Base-by-base conservation (phyloP, 192 early-diverging fungal genomes). In the Nowakowskiella sp. region DNA sequence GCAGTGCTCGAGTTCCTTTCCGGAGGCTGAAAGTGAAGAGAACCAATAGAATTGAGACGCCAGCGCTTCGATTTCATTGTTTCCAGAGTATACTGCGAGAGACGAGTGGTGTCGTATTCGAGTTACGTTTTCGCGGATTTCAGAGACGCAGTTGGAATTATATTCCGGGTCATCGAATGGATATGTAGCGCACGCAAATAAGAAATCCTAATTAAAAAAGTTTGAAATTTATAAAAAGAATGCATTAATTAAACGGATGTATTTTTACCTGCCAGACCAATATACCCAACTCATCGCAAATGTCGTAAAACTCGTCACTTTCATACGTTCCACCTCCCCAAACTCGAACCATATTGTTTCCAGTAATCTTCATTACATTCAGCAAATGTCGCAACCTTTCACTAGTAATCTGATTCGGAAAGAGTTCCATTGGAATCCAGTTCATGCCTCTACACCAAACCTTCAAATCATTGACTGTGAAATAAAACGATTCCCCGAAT, bases 261-360 rank as follows among this genome's bases (percentile, higher is more conserved):
- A n/a, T n/a, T n/a, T n/a, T n/a, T n/a, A n/a, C n/a, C n/a, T 74
- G 71, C 80, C 80, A 82, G 4, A 82, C 72, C 47, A 82, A 61
- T 9, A 82, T 36, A 1, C 80, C 80, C 10, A 77, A 42, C 27
- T 77, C 68, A 52, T 77, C 69, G 27, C 76, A 80, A 0, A 67
- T 1, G 31, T 62, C 36, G 31, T 82, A 82, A 29, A 82, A 74
- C 5, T 63, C 64, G 54, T 74, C 65, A 4, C 13, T 16, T 47
- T 72, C 65, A 53, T 73, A 76, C 0, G 64, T n/a, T 3, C 78
- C 77, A 16, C 80, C 75, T 21, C 74, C 80, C 80, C 80, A 82
- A 7, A 82, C 68, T 0, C 80, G 70, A n/a, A 82, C 39, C 73
- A 74, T 77, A 44, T 78, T 77, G 66, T 72, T 64, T 46, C 81